phyloP scores from a whole-genome alignment of 1,139 yeast species.

The Saccharomyces hybrid region DNA sequence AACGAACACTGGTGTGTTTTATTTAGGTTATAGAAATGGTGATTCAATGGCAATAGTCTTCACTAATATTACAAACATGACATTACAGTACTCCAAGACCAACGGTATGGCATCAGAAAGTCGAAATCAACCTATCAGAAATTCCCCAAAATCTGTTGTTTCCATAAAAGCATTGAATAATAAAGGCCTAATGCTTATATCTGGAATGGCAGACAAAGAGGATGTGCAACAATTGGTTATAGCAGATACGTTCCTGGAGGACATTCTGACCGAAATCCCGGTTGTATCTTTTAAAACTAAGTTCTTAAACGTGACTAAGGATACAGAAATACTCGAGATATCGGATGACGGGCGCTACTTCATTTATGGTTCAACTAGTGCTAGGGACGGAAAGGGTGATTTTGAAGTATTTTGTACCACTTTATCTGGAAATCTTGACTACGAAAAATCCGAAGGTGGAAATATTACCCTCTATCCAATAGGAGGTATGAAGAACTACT shows the following conservation, averaged over 20 bases:
- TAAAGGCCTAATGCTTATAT: slow-evolving; percentile 2
- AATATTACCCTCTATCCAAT: slow-evolving; percentile 6
- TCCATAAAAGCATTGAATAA: background rate
- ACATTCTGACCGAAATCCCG: background rate
- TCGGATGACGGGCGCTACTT: slow-evolving; percentile 16
- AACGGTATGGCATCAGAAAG: background rate
- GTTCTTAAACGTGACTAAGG: slow-evolving; percentile 16
- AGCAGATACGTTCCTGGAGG: slow-evolving; percentile 5
- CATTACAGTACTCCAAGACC: background rate
- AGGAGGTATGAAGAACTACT: slow-evolving; percentile 1
- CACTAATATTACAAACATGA: background rate
- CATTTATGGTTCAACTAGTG: slow-evolving; percentile 19
- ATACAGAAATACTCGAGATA: slow-evolving; percentile 16
- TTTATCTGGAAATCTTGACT: slow-evolving; percentile 8
- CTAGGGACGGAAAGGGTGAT: slow-evolving; percentile 11
- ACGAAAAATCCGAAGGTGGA: slow-evolving; percentile 2
- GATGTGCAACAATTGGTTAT: slow-evolving; percentile 6
- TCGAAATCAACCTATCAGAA: background rate
- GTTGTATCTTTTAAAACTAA: slow-evolving; percentile 11
- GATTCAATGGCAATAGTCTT: background rate
- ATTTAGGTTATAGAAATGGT: background rate
- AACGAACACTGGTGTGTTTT: background rate
- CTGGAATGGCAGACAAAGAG: slow-evolving; percentile 2
- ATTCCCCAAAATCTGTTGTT: background rate
- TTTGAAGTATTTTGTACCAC: slow-evolving; percentile 19